phyloP scores from a whole-genome alignment of 805 yeast species.

The Nakazawaea pomicola region DNA sequence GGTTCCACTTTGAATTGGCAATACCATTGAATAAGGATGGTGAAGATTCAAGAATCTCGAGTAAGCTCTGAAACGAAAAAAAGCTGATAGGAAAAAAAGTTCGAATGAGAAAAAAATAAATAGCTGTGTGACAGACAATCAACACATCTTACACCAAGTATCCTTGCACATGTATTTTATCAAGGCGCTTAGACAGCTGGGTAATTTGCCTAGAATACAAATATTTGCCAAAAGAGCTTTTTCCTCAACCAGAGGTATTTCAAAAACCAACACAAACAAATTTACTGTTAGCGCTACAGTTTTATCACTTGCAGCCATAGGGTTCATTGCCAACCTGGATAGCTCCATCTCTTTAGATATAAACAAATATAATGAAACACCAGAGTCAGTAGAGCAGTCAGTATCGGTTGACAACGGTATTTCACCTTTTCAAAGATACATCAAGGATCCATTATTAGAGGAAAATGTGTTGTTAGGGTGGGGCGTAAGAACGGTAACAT shows the following conservation, averaged over 20 bases:
- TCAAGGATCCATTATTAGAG: conserved; percentile 16
- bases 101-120: too few species aligned
- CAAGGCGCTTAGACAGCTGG: neutral
- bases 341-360: neutral
- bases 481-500: conserved; percentile 82
- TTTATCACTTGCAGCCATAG: neutral
- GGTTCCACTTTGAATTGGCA: too few species aligned
- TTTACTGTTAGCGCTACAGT: neutral
- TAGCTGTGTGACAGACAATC: too few species aligned
- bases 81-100: too few species aligned
- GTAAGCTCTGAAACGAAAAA: too few species aligned
- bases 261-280: too few species aligned
- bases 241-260: neutral
- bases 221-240: neutral
- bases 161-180: neutral
- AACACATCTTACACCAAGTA: too few species aligned
- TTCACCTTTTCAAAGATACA: conserved; percentile 22
- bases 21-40: too few species aligned
- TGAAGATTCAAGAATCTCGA: too few species aligned
- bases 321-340: neutral
- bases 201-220: neutral
- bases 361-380: conserved; percentile 14
- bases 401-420: conserved; percentile 23
- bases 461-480: conserved; percentile 62
- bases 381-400: conserved; percentile 11